Conservation (phyloP, 1,284 basidiomycete species). For the Cryptococcus amylolentus region DNA sequence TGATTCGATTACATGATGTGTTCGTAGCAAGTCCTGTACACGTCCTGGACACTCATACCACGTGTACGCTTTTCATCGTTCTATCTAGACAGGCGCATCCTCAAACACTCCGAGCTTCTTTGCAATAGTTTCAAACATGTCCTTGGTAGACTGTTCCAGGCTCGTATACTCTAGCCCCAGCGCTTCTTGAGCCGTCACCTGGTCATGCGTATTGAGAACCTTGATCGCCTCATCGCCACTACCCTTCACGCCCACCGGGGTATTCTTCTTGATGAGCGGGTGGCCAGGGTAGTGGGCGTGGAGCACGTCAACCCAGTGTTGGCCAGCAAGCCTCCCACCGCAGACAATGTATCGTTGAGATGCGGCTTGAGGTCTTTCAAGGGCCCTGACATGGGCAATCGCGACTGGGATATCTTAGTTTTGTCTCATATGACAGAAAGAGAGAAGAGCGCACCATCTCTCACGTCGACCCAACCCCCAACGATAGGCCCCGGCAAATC, state of each 20-base stretch:
- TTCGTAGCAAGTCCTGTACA: too few relatives aligned
- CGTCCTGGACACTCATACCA: too few relatives aligned
- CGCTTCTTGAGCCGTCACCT: slow-evolving; percentile 32
- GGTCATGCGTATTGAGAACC: slow-evolving; percentile 23
- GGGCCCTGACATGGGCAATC: slow-evolving; percentile 57
- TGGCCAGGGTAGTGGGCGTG: slow-evolving; percentile 30
- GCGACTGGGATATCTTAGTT: slow-evolving; percentile 47
- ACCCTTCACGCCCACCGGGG: slow-evolving; percentile 33
- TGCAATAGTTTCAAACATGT: slow-evolving; percentile 36
- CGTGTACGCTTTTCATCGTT: too few relatives aligned
- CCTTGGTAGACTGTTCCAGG: slow-evolving; percentile 28
- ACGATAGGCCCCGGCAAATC: slow-evolving; percentile 35
- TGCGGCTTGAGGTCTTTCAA: slow-evolving; percentile 57
- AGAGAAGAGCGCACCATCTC: slow-evolving; percentile 33
- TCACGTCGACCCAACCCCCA: slow-evolving; percentile 59
- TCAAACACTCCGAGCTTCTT: slow-evolving; percentile 22
- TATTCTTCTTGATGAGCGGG: slow-evolving; percentile 10
- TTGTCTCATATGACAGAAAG: not conserved
- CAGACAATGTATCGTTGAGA: slow-evolving; percentile 60
- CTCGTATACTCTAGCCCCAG: slow-evolving; percentile 38
- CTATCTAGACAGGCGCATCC: too few relatives aligned
- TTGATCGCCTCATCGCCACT: slow-evolving; percentile 21
- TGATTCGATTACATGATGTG: too few relatives aligned
- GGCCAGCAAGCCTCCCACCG: slow-evolving; percentile 42
- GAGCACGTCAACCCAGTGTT: slow-evolving; percentile 33